Evolutionary conservation across 108 stramenopile species (phyloP).

Genomic region (Conticribra guillardii): DNA sequence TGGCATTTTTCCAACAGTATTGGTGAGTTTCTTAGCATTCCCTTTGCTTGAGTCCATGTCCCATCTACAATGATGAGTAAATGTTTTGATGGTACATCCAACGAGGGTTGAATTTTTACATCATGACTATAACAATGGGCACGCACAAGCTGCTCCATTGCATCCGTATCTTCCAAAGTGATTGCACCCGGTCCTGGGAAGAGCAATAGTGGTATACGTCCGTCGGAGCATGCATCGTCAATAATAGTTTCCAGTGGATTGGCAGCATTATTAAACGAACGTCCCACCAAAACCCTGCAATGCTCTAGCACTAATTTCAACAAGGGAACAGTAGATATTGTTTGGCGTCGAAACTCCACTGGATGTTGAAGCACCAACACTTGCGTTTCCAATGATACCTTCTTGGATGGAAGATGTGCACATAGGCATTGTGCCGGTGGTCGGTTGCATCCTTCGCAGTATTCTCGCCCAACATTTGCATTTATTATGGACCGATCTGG

Average conservation of each 20-base stretch:
- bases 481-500: too few relatives aligned
- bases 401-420: too few relatives aligned
- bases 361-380: too few relatives aligned
- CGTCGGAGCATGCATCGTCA: too few relatives aligned
- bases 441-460: too few relatives aligned
- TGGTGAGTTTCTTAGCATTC: constrained; percentile 60
- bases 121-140: background rate
- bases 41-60: constrained; percentile 68
- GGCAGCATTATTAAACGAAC: constrained; percentile 32
- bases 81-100: constrained; percentile 8
- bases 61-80: constrained; percentile 61
- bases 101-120: background rate
- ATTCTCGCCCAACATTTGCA: too few relatives aligned
- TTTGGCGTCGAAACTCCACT: constrained; percentile 56
- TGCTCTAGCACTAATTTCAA: constrained; percentile 52
- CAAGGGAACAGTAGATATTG: constrained; percentile 59
- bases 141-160: constrained; percentile 6
- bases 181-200: constrained; percentile 62
- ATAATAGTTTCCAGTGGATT: constrained; percentile 19
- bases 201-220: too few relatives aligned
- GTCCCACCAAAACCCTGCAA: constrained; percentile 45
- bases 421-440: too few relatives aligned
- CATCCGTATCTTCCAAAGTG: constrained; percentile 43
- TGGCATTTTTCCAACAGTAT: constrained; percentile 43
- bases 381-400: too few relatives aligned